phyloP scores from a whole-genome alignment of 352 stramenopile species.

The Phytopythium kandeliae region DNA sequence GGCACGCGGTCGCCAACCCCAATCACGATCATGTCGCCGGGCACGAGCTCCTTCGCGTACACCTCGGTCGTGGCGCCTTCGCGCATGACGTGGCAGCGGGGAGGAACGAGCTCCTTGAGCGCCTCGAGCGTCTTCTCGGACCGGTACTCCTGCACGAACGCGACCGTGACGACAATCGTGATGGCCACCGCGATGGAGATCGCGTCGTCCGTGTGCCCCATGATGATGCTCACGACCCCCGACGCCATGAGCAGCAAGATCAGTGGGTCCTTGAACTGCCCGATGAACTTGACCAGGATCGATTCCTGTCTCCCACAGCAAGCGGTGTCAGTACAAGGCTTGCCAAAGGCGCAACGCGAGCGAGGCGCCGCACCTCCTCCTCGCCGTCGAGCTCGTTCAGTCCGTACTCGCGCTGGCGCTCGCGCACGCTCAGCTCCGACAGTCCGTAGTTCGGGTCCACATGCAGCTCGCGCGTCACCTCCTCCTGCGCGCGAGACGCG shows the following conservation, averaged over 20 bases:
- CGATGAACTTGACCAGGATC: conserved; percentile 88
- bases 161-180: conserved; percentile 96
- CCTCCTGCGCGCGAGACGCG: conserved; percentile 42
- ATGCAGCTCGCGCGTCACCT: conserved; percentile 54
- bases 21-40: conserved; percentile 86
- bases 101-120: conserved; percentile 76
- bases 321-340: too few relatives aligned
- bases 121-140: conserved; percentile 85
- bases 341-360: too few relatives aligned
- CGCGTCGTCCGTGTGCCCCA: conserved; percentile 94
- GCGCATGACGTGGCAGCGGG: conserved; percentile 58
- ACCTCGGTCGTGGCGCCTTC: conserved; percentile 55
- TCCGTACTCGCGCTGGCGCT: conserved; percentile 65
- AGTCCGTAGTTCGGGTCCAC: conserved; percentile 68
- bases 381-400: conserved; percentile 67
- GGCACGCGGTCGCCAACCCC: conserved; percentile 92
- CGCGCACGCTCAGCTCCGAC: conserved; percentile 36
- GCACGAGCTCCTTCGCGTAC: conserved; percentile 70
- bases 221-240: conserved; percentile 84
- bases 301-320: conserved; percentile 29
- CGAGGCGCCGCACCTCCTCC: conserved; percentile 34
- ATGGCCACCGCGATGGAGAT: conserved; percentile 95
- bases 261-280: conserved; percentile 96
- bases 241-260: conserved; percentile 95
- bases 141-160: conserved; percentile 89